Base-by-base conservation (phyloP, 768 basidiomycete genomes). In the Hypholoma fasciculare region DNA sequence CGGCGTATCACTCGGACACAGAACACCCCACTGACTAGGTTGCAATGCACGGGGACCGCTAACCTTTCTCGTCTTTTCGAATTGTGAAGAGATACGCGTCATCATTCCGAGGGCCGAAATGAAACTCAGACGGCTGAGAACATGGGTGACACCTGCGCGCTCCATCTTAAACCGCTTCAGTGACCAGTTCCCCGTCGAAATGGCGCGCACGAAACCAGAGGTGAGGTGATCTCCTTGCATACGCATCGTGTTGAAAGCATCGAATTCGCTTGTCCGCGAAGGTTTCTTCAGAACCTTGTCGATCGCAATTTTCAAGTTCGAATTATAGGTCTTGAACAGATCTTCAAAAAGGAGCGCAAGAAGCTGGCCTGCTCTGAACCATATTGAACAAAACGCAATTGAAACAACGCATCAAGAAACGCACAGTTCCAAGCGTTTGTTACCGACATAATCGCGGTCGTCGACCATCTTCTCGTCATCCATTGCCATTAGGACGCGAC, bases 131-230 rank as follows among this genome's bases (percentile, higher is more conserved):
- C 97, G 88, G 67, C 91, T 94, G 23, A 99, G 85, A 62, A 99
- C 97, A 69, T 99, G 97, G 0, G 97, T 99, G 47, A 99, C 94
- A 34, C 97, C 97, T 0, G 97, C 97, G 36, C 97, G 87, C 70
- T 98, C 96, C 92, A 98, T 98, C 78, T 96, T 96, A 83, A 99
- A 98, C 52, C 97, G 92, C 73, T 98, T 98, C 50, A 99, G 78
- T 9, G 93, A 94, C 97, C 97, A 99, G 69, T 99, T 99, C 9
- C 97, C 97, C 0, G 97, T 99, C 8, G 96, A 97, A 60, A 99
- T 98, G 26, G 97, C 96, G 54, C 96, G 92, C 39, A 94, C 89
- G 67, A 99, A 98, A 26, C 96, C 97, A 16, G 92, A 82, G 14
- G 96, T 98, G 67, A 99, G 92, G 63, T 93, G 91, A 62, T 98